Evolutionary conservation across 2,329 filamentous ascomycete genomes (phyloP), one percentile per base, ranked within the genome.

Genomic region (Aspergillus pseudoglaucus): DNA sequence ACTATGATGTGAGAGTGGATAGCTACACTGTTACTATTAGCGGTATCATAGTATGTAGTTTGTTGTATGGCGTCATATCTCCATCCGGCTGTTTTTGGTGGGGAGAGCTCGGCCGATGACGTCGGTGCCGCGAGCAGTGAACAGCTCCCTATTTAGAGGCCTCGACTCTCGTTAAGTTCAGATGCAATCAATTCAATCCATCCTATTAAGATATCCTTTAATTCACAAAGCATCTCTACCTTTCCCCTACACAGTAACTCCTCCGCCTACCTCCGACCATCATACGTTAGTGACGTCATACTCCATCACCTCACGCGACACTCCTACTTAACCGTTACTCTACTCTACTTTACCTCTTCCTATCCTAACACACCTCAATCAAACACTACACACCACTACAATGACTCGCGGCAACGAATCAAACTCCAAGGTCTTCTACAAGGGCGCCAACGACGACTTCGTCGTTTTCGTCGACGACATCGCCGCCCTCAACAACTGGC

Each of bases 381-480:
- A 44, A 9, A 41, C 38, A 15, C 38, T 47, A 51, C 45, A 10
- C 12, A 53, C 7, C 40, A 18, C 45, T 60, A 71, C 48, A 40
- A 89, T 88, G 85, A 71, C 82, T 69, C 84, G 84, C 67, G 86
- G 84, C 74, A 85, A 88, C 74, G 78, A 79, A 56, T 67, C 70
- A 52, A 80, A 84, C 69, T 78, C 77, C 74, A 94, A 93, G 76
- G 80, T 95, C 73, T 85, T 91, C 81, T 90, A 82, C 83, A 87
- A 90, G 80, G 89, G 88, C 73, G 69, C 71, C 53, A 72, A 74
- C 45, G 83, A 87, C 50, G 82, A 87, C 73, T 88, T 84, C 66
- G 72, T 86, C 60, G 73, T 87, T 71, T 82, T 66, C 50, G 59
- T 67, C 12, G 61, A 67, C 18, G 64, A 65, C 48, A 42, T 71